Base-by-base conservation (phyloP, 2,329 filamentous ascomycete genomes). In the Venturia pyrina region DNA sequence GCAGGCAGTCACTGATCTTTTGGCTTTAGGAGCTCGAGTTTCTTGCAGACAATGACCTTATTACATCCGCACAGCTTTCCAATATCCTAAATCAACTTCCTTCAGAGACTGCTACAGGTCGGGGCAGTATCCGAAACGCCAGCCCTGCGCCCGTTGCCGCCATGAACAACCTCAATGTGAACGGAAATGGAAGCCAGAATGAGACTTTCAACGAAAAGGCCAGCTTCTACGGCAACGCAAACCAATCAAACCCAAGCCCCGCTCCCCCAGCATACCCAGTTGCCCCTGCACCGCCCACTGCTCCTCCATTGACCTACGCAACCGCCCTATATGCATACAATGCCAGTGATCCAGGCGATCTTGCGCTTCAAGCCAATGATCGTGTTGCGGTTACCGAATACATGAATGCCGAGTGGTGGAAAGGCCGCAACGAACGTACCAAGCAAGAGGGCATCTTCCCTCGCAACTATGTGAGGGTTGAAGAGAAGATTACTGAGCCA, bases 331-430 rank as follows among this genome's bases (percentile, higher is more conserved):
- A 96, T 80, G 84, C 85, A 68, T 98, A 97, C 80, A 83, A 82
- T 43, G 90, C 88, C 10, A 83, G 88, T 50, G 93, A 96, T 74
- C 83, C 87, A 4, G 91, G 91, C 67, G 93, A 98, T 75, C 82
- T 96, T 69, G 86, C 85, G 2, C 86, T 98, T 67, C 86, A 91
- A 73, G 87, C 89, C 68, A 89, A 93, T 73, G 93, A 98, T 78
- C 82, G 83, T 69, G 82, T 98, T 70, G 84, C 86, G 67, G 89
- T 98, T 28, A 85, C 87, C 70, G 91, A 96, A 78, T 93, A 96
- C 80, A 95, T 96, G 89, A 98, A 98, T 78, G 86, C 88, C 68
- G 93, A 98, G 78, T 98, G 93, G 93, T 97, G 92, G 91, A 88
- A 91, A 82, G 93, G 93, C 70, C 86, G 85, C 71, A 96, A 96